Evolutionary conservation across 371 early-diverging fungal species (phyloP), one percentile per base, ranked within the genome.

Genomic region (Syncephalastrum monosporum): DNA sequence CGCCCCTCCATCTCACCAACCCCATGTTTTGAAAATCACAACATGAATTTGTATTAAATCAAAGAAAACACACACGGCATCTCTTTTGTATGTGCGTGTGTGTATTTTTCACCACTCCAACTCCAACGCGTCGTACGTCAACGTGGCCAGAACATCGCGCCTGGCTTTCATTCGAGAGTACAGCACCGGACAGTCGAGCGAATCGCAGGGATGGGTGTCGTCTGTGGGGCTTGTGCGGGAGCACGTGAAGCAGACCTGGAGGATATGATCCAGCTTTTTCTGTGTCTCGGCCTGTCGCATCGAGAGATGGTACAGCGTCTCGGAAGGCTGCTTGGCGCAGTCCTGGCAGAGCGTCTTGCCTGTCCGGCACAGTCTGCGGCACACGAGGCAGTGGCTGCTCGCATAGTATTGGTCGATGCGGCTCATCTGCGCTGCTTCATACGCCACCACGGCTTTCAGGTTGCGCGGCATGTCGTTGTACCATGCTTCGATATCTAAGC

Each of bases 391-490:
- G 46, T 74, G 68, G 17, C 68, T 63, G 41, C 74, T 74, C 16
- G 65, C 47, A 42, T 74, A 75, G 56, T 74, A 79, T 44, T 74
- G 76, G 48, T 79, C 74, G 17, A 79, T 76, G 6, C 69, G 42
- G 3, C 52, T 59, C 6, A 33, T 8, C 38, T 33, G 38, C 6
- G 53, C 14, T 8, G 51, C 59, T 25, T 33, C 38, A 33, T 33
- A 33, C 12, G 38, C 10, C 38, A 33, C 38, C 38, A 33, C 41
- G 44, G 5, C 15, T 47, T 47, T 59, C 42, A 6, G 43, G 45
- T 38, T 58, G 51, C 81, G 46, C 8, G 88, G 86, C 85, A 89
- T 89, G 5, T 74, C 77, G n/a, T 79, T 76, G 57, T 81, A 81
- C 89, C 88, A 88, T 0, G 72, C 59, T 19, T 70, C 72, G 41